Base-by-base conservation (phyloP, 441 rosid genomes). In the Erodium chrysanthum region DNA sequence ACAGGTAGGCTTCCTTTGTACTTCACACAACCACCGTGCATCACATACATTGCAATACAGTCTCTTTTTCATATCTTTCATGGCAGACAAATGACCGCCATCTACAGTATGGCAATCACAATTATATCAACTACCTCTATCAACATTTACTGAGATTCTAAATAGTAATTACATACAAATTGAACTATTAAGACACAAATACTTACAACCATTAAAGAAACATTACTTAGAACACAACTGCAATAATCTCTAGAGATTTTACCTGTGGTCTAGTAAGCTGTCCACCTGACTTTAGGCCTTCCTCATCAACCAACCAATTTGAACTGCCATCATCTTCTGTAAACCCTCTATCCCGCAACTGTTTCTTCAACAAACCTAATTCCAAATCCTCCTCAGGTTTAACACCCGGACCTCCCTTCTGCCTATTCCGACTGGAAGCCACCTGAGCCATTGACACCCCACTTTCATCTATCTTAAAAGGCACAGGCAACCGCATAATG, bases 221-320 rank as follows among this genome's bases (percentile, higher is more conserved):
- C 20, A 27, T 8, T 56, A 56, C 23, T 56, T 15, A 5, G 11
- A 25, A 27, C 10, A 15, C 17, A 58, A 7, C 35, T 23, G 31
- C 3, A 44, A 44, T 4, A 2, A 44, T 14, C 2, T 14, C 33
- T 17, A 11, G 11, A 2, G 20, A 14, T 4, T 23, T 22, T 80
- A 92, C 98, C 97, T 87, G 92, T 44, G 91, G 77, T 77, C 81
- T 84, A 71, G 80, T 85, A 65, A 80, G 81, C 74, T 76, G 78
- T 9, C 88, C 91, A 44, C 50, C 50, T 2, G 50, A 44, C 50
- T 44, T 44, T 44, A 10, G 11, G 67, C 64, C 65, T 66, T 82
- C 86, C 64, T 84, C 90, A 35, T 84, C 90, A 0, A 25, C 74
- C 4, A 66, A 35, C 23, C 75, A 54, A n/a, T 73, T 77, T 18